phyloP scores from a whole-genome alignment of 208 protist genomes.

The Leptomonas seymouri region DNA sequence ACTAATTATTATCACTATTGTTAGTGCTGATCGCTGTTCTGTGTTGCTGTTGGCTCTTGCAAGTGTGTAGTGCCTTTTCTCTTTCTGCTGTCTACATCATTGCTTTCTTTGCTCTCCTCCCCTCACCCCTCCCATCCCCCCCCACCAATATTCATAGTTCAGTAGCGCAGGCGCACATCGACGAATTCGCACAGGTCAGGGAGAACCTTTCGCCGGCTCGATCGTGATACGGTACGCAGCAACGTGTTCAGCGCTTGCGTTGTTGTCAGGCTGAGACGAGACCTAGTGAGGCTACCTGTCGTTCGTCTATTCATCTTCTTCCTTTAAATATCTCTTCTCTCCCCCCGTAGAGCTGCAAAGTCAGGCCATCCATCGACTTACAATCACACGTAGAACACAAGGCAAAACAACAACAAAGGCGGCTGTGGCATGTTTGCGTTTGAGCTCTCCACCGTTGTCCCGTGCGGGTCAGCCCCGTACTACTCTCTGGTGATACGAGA shows the following conservation, averaged over 20 bases:
- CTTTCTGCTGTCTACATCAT: background rate
- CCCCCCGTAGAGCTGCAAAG: too few relatives aligned
- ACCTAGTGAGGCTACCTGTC: too few relatives aligned
- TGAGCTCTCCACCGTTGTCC: constrained; percentile 54
- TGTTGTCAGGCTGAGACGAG: too few relatives aligned
- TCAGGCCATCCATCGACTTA: background rate
- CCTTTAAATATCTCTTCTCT: too few relatives aligned
- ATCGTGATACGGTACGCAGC: too few relatives aligned
- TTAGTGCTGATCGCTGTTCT: background rate
- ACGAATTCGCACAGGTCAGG: background rate
- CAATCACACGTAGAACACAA: background rate
- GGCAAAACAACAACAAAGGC: background rate
- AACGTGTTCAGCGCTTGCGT: too few relatives aligned
- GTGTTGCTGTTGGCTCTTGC: background rate
- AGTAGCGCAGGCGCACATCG: background rate
- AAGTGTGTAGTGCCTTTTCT: background rate
- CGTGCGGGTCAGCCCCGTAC: constrained; percentile 65
- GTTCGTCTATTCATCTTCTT: too few relatives aligned
- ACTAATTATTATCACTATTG: background rate
- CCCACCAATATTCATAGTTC: constrained; percentile 16
- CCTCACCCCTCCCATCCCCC: background rate
- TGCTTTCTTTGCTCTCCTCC: background rate
- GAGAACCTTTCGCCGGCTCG: background rate
- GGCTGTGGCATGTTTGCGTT: constrained; percentile 59
- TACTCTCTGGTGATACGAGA: constrained; percentile 80